Evolutionary conservation across 1,284 basidiomycete genomes (phyloP).

Genomic region (Xerocomus amazonicus): DNA sequence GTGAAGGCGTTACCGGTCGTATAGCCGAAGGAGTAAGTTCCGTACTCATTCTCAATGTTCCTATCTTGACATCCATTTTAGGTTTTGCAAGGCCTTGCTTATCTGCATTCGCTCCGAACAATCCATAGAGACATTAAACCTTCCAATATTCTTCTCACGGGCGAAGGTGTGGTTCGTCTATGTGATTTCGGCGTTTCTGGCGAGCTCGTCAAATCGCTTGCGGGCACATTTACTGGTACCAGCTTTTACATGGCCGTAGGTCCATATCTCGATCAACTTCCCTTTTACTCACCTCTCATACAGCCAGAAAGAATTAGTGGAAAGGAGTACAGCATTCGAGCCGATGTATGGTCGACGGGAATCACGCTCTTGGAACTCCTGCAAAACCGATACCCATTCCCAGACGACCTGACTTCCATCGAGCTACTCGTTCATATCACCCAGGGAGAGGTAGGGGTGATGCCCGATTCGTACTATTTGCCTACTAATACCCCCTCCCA

Average conservation of each 20-base stretch:
- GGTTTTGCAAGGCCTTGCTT: slow-evolving; percentile 88
- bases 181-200: slow-evolving; percentile 98
- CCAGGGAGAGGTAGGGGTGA: slow-evolving; percentile 59
- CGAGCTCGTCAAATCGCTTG: slow-evolving; percentile 86
- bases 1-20: slow-evolving; percentile 90
- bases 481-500: slow-evolving; percentile 34
- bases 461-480: neutral
- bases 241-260: slow-evolving; percentile 97
- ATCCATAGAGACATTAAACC: slow-evolving; percentile 99
- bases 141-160: slow-evolving; percentile 88
- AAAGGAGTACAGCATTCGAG: slow-evolving; percentile 85
- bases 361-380: slow-evolving; percentile 92
- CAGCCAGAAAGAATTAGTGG: slow-evolving; percentile 94
- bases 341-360: slow-evolving; percentile 98
- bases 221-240: slow-evolving; percentile 95
- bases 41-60: slow-evolving; percentile 6
- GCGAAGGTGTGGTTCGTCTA: slow-evolving; percentile 85
- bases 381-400: slow-evolving; percentile 94
- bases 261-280: slow-evolving; percentile 18
- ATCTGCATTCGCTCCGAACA: slow-evolving; percentile 87
- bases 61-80: slow-evolving; percentile 33
- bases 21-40: slow-evolving; percentile 82
- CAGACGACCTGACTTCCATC: slow-evolving; percentile 87
- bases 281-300: slow-evolving; percentile 8
- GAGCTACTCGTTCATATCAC: slow-evolving; percentile 94